Base-by-base conservation (phyloP, 805 yeast genomes). In the Candida maris region DNA sequence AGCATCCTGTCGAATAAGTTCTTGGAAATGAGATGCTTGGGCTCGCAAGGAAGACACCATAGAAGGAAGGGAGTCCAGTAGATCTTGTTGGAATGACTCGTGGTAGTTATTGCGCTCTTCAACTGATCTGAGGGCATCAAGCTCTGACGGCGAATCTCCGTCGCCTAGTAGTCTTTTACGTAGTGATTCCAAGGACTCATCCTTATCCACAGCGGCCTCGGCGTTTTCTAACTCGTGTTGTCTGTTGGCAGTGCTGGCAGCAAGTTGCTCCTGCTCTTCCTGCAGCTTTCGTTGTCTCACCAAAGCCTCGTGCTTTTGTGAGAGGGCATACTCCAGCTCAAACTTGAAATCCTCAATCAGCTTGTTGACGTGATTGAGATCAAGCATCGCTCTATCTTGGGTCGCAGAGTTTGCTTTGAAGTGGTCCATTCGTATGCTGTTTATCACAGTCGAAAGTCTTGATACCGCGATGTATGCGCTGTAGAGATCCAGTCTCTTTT, bases 21-120 rank as follows among this genome's bases (percentile, higher is more conserved):
- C 56, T 28, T 61, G 64, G 32, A 61, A 59, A 31, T 56, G 60
- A 8, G 49, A 28, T 1, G 65, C 65, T 33, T 61, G 60, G 12
- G 48, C 46, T 23, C 51, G 58, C 4, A 60, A 38, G 3, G 59
- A 47, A 1, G 50, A 24, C 1, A 61, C 63, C 55, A 61, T 54
- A 1, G 52, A 44, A 2, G 64, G 59, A 7, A 61, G 41, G 3
- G 60, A 46, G n/a, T 54, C 57, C 4, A 61, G 38, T 12, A 59
- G 37, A 10, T 59, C 64, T 26, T 57, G 48, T 36, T 61, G 66
- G 27, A 61, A 40, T 2, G 52, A 43, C 28, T 61, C 65, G 38
- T 59, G 63, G 27, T 58, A 49, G 15, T 43, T 39, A 28, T 59
- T 61, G 23, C 56, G 54, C 9, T 39, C 33, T 26, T 57, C 57